Conservation (phyloP, 2,329 filamentous ascomycete species). For the Ophiostoma sp. region DNA sequence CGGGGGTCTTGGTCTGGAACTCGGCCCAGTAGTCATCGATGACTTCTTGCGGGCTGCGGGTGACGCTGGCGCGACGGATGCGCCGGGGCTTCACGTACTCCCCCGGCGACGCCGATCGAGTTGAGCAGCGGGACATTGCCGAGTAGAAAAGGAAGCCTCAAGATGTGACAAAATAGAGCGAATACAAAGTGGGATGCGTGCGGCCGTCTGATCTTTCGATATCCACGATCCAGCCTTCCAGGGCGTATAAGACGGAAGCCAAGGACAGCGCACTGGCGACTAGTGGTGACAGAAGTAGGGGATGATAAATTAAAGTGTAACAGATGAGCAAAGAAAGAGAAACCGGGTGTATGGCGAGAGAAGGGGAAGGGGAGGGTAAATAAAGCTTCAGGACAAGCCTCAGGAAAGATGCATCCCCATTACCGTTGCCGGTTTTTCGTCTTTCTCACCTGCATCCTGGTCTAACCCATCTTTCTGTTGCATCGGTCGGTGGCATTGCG, state of each 20-base stretch:
- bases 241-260: no score
- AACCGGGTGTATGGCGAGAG: background rate
- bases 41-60: conserved; percentile 53
- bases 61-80: conserved; percentile 16
- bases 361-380: background rate
- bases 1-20: conserved; percentile 64
- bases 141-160: background rate
- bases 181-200: background rate
- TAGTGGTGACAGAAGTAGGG: background rate
- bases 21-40: conserved; percentile 70
- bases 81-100: background rate
- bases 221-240: no score
- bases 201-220: background rate
- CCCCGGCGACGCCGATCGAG: background rate
- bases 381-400: background rate
- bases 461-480: background rate
- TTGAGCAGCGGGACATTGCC: background rate
- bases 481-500: background rate
- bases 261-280: no score
- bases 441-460: background rate
- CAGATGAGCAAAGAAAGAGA: background rate
- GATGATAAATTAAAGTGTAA: background rate
- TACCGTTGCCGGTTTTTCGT: background rate
- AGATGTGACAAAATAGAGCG: background rate
- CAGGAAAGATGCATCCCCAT: background rate